Percentiles rank a stretch among this genome's conserved stretches.
phyloP scores from a whole-genome alignment of 768 basidiomycete species.

The Tulasnella sp. region DNA sequence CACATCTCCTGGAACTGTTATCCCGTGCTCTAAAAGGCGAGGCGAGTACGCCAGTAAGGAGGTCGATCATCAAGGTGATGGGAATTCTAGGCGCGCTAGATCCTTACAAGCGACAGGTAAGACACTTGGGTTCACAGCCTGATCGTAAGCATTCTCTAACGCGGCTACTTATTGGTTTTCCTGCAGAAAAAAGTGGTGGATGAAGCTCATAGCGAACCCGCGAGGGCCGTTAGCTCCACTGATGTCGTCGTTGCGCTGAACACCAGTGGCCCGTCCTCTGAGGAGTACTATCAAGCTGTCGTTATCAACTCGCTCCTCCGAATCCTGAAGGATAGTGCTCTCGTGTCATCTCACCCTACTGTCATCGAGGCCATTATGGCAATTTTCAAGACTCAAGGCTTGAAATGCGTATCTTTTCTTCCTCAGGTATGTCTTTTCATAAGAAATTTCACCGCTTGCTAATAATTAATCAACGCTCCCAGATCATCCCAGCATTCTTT shows the following conservation, averaged over 20 bases:
- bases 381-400: conserved; percentile 95
- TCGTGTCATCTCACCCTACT: conserved; percentile 78
- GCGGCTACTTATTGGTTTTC: conserved; percentile 19
- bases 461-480: neutral
- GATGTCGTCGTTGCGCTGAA: conserved; percentile 34
- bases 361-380: conserved; percentile 98
- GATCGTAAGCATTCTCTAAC: conserved; percentile 4
- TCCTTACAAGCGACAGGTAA: conserved; percentile 87
- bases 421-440: conserved; percentile 56
- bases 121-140: conserved; percentile 16
- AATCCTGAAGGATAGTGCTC: conserved; percentile 79
- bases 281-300: conserved; percentile 96
- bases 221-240: conserved; percentile 30
- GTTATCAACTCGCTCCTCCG: conserved; percentile 80
- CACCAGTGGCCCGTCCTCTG: conserved; percentile 45
- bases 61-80: conserved; percentile 89
- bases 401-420: conserved; percentile 91
- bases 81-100: conserved; percentile 94
- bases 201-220: conserved; percentile 55
- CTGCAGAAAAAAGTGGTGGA: conserved; percentile 35
- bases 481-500: conserved; percentile 90
- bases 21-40: conserved; percentile 82
- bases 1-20: conserved; percentile 76
- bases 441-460: conserved; percentile 21
- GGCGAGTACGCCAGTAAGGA: conserved; percentile 50